Base-by-base conservation (phyloP, 2,329 filamentous ascomycete genomes). In the Colletotrichum costaricense region DNA sequence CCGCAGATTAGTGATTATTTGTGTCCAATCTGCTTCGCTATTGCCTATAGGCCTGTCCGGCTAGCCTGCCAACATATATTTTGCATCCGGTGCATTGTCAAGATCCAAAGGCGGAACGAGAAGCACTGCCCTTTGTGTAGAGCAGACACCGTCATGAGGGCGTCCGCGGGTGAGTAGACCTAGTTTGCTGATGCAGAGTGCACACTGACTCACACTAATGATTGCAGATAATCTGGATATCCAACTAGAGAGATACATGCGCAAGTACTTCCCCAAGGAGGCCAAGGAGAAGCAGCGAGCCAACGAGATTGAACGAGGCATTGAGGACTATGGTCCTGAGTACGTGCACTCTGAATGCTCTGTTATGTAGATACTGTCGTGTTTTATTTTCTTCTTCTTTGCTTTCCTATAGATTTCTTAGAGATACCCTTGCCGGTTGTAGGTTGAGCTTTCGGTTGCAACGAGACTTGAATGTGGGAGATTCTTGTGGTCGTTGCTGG, bases 1-100 rank as follows among this genome's bases (percentile, higher is more conserved):
- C 95, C 95, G 0, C 94, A 95, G 78, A 82, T 97, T n/a, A 92
- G 95, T 78, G 95, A 97, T 82, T 96, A 95, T 82, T 86, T 92
- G 9, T 97, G 94, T 77, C 94, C 94, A 1, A 91, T 97, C 73
- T 97, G 95, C 83, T 92, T 93, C 77, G 89, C 89, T 56, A 90
- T 97, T 71, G 91, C 93, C n/a, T 97, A 93, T 86, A 90, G 94
- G 77, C 95, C 95, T 0, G 90, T 97, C n/a, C 90, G 92, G 28
- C 86, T 97, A 42, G 87, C 88, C 16, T 97, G 95, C 81, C 84
- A 88, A 33, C 94, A 97, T 76, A 84, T 95, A 16, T 95, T 96
- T 79, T 97, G 95, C 83, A 96, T 97, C 69, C 88, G 93, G 3
- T 97, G 95, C 79, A 87, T 96, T 62, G 91, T 97, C 75, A 91